Evolutionary conservation across 306 rosid genomes (phyloP), one percentile per base, ranked within the genome.

Genomic region (Trifolium pratense): DNA sequence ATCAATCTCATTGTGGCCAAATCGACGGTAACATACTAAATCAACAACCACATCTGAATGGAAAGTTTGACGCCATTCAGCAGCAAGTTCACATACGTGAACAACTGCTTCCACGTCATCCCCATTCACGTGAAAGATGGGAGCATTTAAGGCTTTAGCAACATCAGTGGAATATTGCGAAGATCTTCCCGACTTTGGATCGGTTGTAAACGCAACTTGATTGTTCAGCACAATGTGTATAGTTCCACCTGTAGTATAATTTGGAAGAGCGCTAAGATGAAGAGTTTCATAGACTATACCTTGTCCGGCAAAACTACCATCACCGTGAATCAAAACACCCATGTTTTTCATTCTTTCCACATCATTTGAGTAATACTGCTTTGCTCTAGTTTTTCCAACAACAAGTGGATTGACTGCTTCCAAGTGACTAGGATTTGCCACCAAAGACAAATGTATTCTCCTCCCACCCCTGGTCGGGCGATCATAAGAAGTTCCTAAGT

Each of bases 231-330:
- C 96, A 58, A 94, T 81, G 84, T 94, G 98, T 68, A 91, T 89
- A 9, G 98, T 89, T 66, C 98, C 98, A 43, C 98, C 98, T 1
- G 98, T 94, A 31, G 92, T 87, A 73, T 94, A 87, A 82, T 91
- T 94, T 1, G 92, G 97, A 80, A 91, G 97, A 75, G 95, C 97
- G 53, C 97, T 94, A 16, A 93, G 94, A 91, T 91, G 98, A 12
- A 94, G 89, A 7, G 96, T 94, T 80, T 94, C 98, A 15, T 91
- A 94, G 26, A 94, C 97, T 48, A 94, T 97, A 58, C 98, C 98
- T 82, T 94, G 97, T 58, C 98, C 97, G 0, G 97, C 92, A 88
- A 94, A 94, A 78, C 98, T 94, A 74, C 98, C 97, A 78, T 94
- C 98, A 51, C 98, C 98, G 34, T 94, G 97, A 55, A 94, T 94